Evolutionary conservation across 202 grass and related monocot species (phyloP).

Genomic region (Digitaria exilis): DNA sequence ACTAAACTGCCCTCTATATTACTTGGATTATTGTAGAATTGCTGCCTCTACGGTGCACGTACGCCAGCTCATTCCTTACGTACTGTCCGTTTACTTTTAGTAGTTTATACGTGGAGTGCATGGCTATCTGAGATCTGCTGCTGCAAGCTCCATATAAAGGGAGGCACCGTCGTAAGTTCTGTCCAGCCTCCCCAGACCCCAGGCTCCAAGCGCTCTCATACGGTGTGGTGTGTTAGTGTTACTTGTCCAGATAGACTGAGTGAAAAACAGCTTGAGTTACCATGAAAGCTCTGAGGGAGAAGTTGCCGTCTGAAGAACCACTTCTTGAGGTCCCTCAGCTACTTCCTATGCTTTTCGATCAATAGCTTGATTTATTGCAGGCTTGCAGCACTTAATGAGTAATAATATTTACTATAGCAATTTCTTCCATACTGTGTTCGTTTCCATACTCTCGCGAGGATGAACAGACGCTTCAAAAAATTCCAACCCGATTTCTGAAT

Average conservation of each 20-base stretch:
- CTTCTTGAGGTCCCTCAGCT: conserved; percentile 41
- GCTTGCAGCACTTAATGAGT: neutral
- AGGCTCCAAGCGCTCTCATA: neutral
- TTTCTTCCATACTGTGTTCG: neutral
- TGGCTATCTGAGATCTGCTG: neutral
- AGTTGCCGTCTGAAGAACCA: conserved; percentile 23
- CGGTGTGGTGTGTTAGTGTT: neutral
- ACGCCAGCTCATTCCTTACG: neutral
- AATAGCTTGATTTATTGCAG: neutral
- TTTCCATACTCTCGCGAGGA: neutral
- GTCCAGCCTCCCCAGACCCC: neutral
- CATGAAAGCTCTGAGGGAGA: conserved; percentile 24
- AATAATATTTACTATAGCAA: neutral
- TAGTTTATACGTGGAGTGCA: neutral
- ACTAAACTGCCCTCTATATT: neutral
- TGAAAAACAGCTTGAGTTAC: neutral
- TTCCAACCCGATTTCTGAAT: neutral
- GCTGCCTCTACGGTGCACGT: neutral
- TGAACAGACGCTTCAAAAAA: neutral
- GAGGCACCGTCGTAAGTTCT: neutral
- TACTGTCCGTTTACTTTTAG: neutral
- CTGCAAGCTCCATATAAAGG: conserved; percentile 3
- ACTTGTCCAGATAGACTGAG: neutral
- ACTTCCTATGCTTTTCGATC: neutral
- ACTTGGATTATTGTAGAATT: neutral